Evolutionary conservation across 352 stramenopile species (phyloP).

Genomic region (Globisporangium canariense): DNA sequence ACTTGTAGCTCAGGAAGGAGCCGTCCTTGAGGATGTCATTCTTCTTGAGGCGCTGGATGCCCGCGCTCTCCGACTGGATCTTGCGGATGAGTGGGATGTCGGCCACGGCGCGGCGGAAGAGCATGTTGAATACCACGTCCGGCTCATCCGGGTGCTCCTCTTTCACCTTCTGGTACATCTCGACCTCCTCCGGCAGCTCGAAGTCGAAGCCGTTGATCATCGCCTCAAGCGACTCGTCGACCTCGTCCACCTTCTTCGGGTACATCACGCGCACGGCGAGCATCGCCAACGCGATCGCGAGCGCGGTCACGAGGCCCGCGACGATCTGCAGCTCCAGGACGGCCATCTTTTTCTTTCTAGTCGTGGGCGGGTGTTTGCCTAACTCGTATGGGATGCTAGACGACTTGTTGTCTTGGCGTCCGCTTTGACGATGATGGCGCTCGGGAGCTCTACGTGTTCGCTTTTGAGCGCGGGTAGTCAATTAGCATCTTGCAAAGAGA

Average conservation of each 20-base stretch:
- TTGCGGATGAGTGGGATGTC: slow-evolving; percentile 86
- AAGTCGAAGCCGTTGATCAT: slow-evolving; percentile 91
- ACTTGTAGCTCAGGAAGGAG: slow-evolving; percentile 85
- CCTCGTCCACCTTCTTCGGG: slow-evolving; percentile 65
- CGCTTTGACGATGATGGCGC: slow-evolving; percentile 2
- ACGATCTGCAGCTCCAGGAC: slow-evolving; percentile 76
- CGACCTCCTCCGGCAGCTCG: slow-evolving; percentile 74
- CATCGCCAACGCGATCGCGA: slow-evolving; percentile 55
- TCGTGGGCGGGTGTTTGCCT: too few species aligned
- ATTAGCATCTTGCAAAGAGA: background rate
- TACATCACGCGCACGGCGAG: slow-evolving; percentile 66
- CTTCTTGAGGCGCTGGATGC: slow-evolving; percentile 84
- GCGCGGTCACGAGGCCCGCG: slow-evolving; percentile 49
- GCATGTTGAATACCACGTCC: slow-evolving; percentile 74
- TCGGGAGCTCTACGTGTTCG: slow-evolving; percentile 12
- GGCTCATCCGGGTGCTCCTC: slow-evolving; percentile 59
- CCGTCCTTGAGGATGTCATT: slow-evolving; percentile 89
- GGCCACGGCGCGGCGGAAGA: slow-evolving; percentile 80
- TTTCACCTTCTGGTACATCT: slow-evolving; percentile 70
- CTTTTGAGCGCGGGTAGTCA: slow-evolving; percentile 10
- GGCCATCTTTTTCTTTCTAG: slow-evolving; percentile 26
- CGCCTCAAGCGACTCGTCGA: slow-evolving; percentile 75
- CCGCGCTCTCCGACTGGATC: slow-evolving; percentile 81
- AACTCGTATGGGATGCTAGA: background rate
- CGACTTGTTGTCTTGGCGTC: slow-evolving; percentile 2